Base-by-base conservation (phyloP, 2,329 filamentous ascomycete genomes). In the Ampelomyces quisqualis region DNA sequence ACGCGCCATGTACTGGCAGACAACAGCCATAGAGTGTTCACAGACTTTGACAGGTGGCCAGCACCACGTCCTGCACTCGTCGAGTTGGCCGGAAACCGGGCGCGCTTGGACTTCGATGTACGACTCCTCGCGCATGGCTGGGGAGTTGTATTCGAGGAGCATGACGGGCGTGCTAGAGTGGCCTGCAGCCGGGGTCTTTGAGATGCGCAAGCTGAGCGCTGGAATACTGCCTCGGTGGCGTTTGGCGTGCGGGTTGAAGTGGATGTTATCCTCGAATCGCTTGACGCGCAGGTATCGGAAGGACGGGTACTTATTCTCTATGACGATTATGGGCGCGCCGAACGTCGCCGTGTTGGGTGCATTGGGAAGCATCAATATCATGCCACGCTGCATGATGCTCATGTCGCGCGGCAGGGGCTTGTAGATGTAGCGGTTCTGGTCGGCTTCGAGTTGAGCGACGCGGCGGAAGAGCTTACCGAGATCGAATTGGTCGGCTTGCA, bases 381-480 rank as follows among this genome's bases (percentile, higher is more conserved):
- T 51, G 3, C 53, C 55, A 1, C 45, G 39, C 6, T 9, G 14
- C 4, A 51, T 22, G 3, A 6, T 4, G 8, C 19, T 43, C 27
- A 58, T 40, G 20, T 49, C 31, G 6, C 38, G 47, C 4, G 27
- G 32, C 3, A 57, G 38, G 0, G 52, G 52, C 38, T 58, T 56
- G 49, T 56, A 60, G 11, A 57, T 39, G 33, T 39, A 57, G 3
- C 55, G 45, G 18, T 57, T 60, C 34, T 57, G 53, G 4, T 45
- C n/a, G 6, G 47, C 45, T 35, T 60, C 57, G 2, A 57, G 40
- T 23, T 43, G 14, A 2, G 39, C 11, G 8, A 58, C 17, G 8
- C 44, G 44, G 11, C 24, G 23, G 9, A 23, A 15, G 3, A 57
- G 26, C 37, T 60, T 58, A 22, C 18, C 19, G 8, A 38, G 8